Base-by-base conservation (phyloP, 768 basidiomycete species). In the Suillus subaureus region DNA sequence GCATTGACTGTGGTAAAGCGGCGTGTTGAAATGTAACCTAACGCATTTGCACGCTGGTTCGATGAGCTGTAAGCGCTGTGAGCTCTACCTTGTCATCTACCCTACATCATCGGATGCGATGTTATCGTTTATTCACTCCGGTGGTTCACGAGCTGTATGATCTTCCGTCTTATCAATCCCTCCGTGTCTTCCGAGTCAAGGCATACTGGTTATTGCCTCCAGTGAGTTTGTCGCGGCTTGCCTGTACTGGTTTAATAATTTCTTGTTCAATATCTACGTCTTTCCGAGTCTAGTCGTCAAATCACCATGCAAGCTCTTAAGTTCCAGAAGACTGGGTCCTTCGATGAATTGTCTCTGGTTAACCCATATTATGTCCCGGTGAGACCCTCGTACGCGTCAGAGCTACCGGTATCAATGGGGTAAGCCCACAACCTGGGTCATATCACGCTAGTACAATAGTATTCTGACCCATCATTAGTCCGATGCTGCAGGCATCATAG, bases 401-500 rank as follows among this genome's bases (percentile, higher is more conserved):
- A 60, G 76, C 76, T 35, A 78, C 76, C 21, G 78, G 78, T 6
- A 68, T 77, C 61, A 77, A 79, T 16, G 69, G 73, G 37, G 78
- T 79, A 47, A 67, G 78, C 23, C 35, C 9, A 35, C 35, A 9
- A 9, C 35, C 33, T 33, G 7, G 52, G 12, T 39, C 51, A 37
- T 42, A 33, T 37, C 11, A 37, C 12, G 37, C 26, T n/a, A n/a
- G n/a, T n/a, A 8, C n/a, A 43, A 49, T 4, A 47, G 21, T 54
- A 16, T 7, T 9, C 51, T 37, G n/a, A 49, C 18, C 18, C 11
- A 67, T 62, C 23, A 35, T 42, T 52, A 76, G 75, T 76, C 76
- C 21, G 75, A 77, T n/a, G 72, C 76, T 26, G 75, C 75, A 8
- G 75, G 62, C 1, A 61, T 76, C 8, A 33, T 70, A 57, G 73